Conservation (phyloP, 2,329 filamentous ascomycete genomes). For the Aspergillus luchuensis region DNA sequence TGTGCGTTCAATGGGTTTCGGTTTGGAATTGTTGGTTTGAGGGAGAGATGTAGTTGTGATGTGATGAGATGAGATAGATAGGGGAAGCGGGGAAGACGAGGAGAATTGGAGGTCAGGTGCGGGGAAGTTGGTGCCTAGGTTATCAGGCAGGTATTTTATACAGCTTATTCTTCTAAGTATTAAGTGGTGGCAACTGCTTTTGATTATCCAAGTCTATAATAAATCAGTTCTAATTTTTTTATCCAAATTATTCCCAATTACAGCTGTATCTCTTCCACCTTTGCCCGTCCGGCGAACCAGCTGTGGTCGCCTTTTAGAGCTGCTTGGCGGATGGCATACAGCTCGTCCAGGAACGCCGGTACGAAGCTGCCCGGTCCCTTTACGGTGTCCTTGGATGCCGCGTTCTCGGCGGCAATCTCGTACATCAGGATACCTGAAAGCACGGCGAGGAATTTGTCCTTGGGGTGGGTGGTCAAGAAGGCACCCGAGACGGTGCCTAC, state of each 20-base stretch:
- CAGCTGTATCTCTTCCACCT: conserved; percentile 36
- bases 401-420: conserved; percentile 74
- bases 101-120: background rate
- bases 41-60: background rate
- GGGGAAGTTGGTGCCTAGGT: background rate
- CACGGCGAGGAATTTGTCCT: conserved; percentile 70
- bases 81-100: background rate
- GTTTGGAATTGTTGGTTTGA: background rate
- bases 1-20: background rate
- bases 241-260: conserved; percentile 10
- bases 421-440: conserved; percentile 75
- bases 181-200: background rate
- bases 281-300: conserved; percentile 41
- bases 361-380: conserved; percentile 84
- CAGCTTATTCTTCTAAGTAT: too few species aligned
- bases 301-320: conserved; percentile 35
- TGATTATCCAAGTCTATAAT: background rate
- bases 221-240: background rate
- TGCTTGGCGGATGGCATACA: conserved; percentile 50
- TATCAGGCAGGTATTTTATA: background rate
- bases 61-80: background rate
- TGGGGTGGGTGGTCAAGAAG: conserved; percentile 64
- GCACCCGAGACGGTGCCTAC: conserved; percentile 80
- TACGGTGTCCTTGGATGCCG: conserved; percentile 61
- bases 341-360: conserved; percentile 77